Percentiles rank a stretch among this genome's conserved stretches.
Evolutionary conservation across 495 filamentous ascomycete species (phyloP).

Genomic region (Lasiosphaeriaceae sp.): DNA sequence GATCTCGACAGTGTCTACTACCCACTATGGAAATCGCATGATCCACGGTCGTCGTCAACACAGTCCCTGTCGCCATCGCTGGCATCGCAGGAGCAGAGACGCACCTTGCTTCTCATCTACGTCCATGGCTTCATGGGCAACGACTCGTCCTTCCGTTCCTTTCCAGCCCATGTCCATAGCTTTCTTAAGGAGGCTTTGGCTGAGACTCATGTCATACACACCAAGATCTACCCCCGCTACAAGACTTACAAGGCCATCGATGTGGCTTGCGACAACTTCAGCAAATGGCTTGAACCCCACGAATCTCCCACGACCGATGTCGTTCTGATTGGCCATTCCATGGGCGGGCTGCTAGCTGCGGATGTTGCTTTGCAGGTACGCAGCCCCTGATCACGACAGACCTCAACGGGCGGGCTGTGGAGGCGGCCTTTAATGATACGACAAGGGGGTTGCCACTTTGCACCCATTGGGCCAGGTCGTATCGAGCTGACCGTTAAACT

Average conservation of each 20-base stretch:
- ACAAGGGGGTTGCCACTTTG: too few relatives aligned
- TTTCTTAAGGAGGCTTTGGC: slow-evolving; percentile 62
- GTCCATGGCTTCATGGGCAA: slow-evolving; percentile 94
- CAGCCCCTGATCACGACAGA: too few relatives aligned
- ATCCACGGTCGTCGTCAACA: slow-evolving; percentile 60
- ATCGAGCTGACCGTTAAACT: neutral
- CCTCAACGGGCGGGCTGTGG: too few relatives aligned
- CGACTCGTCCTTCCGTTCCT: slow-evolving; percentile 80
- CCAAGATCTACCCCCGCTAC: slow-evolving; percentile 90
- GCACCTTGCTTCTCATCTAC: slow-evolving; percentile 75
- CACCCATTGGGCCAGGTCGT: too few relatives aligned
- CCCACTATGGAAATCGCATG: slow-evolving; percentile 23
- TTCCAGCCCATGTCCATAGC: slow-evolving; percentile 84
- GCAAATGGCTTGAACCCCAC: slow-evolving; percentile 75
- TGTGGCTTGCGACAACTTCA: slow-evolving; percentile 75
- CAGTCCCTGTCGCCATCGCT: slow-evolving; percentile 57
- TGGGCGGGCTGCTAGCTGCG: slow-evolving; percentile 80
- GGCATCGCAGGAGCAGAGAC: slow-evolving; percentile 34
- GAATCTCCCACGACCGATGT: slow-evolving; percentile 73
- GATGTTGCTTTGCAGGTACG: slow-evolving; percentile 67
- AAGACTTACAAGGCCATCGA: slow-evolving; percentile 73
- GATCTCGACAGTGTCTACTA: neutral
- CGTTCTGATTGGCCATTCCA: slow-evolving; percentile 81
- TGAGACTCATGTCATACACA: slow-evolving; percentile 76
- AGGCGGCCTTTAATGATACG: too few relatives aligned